Evolutionary conservation across 2,329 filamentous ascomycete genomes (phyloP).

Genomic region (Colletotrichum shisoi): DNA sequence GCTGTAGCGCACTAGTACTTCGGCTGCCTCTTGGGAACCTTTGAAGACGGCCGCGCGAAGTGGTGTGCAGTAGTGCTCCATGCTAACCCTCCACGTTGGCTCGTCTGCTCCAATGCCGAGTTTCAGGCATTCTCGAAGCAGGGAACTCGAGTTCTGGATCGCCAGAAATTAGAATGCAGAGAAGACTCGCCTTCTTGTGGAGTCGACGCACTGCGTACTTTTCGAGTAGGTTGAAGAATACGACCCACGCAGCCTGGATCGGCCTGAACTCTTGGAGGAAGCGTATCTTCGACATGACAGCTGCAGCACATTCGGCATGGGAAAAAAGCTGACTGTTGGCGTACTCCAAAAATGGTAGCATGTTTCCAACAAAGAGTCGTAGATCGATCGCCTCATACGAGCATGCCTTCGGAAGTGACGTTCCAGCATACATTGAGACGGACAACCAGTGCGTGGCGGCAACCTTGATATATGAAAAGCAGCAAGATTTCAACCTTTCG

Average conservation of each 20-base stretch:
- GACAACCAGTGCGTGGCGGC: not conserved
- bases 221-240: not conserved
- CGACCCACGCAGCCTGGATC: not conserved
- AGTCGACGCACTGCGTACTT: not conserved
- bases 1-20: not conserved
- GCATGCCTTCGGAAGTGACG: no score
- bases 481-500: not conserved
- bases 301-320: not conserved
- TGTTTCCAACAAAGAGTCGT: not conserved
- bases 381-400: no score
- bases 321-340: not conserved
- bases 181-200: not conserved
- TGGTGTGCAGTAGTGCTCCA: not conserved
- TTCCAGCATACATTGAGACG: no score
- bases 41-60: not conserved
- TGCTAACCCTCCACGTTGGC: not conserved
- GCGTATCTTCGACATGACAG: not conserved
- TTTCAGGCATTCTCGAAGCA: not conserved
- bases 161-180: not conserved
- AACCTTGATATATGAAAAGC: not conserved
- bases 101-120: not conserved
- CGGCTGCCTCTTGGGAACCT: not conserved
- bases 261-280: not conserved
- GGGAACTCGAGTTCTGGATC: not conserved
- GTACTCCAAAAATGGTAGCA: not conserved